Base-by-base conservation (phyloP, 192 early-diverging fungal species). In the Coemansia sp. region DNA sequence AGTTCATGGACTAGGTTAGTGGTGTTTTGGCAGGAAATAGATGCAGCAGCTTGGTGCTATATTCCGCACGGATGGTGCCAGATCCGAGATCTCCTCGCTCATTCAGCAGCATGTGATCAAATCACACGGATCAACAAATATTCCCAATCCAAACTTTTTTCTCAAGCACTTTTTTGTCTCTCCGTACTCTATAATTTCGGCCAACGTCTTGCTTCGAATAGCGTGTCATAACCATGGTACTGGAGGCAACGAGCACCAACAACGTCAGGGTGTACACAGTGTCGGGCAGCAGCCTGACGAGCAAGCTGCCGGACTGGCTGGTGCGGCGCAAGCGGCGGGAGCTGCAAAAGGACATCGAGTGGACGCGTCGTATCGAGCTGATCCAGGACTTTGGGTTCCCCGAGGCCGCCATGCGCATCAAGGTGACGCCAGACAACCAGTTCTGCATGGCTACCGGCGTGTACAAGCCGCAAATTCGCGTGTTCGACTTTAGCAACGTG, bases 381-480 rank as follows among this genome's bases (percentile, higher is more conserved):
- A 89, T 99, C 59, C 96, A 98, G 68, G 96, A 98, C 64, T 98
- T 98, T 66, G 89, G 92, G 67, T 99, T 99, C 57, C 96, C 96
- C 9, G 90, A 97, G 73, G 94, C 96, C 0, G 88, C 90, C 2
- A 64, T 89, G 19, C 81, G 83, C 46, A 82, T 99, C 45, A 90
- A 89, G 57, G 77, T 81, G 12, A 96, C 96, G 0, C 64, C 78
- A 10, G 96, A 99, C 64, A 87, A 92, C 35, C 83, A 90, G 42
- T 86, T 84, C 74, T 83, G 88, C 32, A 84, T 99, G 66, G 96
- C 92, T 2, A 97, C 91, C 5, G 94, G 93, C 79, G 89, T 95
- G n/a, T 97, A 99, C 78, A 92, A 99, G 70, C 94, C 94, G 19
- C 96, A 96, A 63, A 90, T 99, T 58, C 84, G 96, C 44, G 92